phyloP scores from a whole-genome alignment of 495 filamentous ascomycete genomes.

The Immersiella caudata region DNA sequence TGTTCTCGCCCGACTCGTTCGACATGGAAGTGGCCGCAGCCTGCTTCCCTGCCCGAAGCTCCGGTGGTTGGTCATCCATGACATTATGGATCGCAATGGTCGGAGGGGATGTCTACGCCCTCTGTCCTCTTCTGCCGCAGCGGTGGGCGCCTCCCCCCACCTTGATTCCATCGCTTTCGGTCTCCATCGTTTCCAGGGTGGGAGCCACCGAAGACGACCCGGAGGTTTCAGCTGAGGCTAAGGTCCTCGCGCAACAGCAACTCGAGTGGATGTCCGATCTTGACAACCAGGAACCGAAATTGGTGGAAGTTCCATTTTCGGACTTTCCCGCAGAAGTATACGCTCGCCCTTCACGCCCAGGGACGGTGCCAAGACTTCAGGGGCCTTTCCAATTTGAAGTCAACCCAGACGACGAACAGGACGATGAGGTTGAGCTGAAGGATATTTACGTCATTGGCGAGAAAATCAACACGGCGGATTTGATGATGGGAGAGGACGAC shows the following conservation, averaged over 20 bases:
- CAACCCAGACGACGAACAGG: conserved; percentile 64
- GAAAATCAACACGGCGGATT: conserved; percentile 56
- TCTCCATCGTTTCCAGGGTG: conserved; percentile 68
- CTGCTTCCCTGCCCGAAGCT: conserved; percentile 75
- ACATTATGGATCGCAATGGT: conserved; percentile 90
- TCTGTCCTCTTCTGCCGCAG: conserved; percentile 83
- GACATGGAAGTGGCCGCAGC: conserved; percentile 89
- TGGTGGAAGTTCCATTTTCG: conserved; percentile 44
- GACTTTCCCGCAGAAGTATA: conserved; percentile 62
- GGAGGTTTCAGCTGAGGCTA: conserved; percentile 55
- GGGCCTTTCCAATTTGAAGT: conserved; percentile 78
- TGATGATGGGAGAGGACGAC: conserved; percentile 65
- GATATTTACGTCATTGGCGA: conserved; percentile 59
- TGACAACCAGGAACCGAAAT: conserved; percentile 70
- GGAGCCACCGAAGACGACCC: conserved; percentile 62
- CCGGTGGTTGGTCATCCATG: conserved; percentile 86
- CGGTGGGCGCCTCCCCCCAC: conserved; percentile 80
- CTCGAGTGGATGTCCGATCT: conserved; percentile 82
- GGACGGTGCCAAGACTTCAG: conserved; percentile 76
- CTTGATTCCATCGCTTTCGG: conserved; percentile 73
- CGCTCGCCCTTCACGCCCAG: conserved; percentile 67
- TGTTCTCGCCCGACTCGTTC: conserved; percentile 79
- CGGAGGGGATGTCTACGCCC: conserved; percentile 82
- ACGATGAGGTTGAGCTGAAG: conserved; percentile 64
- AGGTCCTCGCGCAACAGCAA: conserved; percentile 68